Evolutionary conservation across 495 filamentous ascomycete genomes (phyloP).

Genomic region (Annulohypoxylon bovei): DNA sequence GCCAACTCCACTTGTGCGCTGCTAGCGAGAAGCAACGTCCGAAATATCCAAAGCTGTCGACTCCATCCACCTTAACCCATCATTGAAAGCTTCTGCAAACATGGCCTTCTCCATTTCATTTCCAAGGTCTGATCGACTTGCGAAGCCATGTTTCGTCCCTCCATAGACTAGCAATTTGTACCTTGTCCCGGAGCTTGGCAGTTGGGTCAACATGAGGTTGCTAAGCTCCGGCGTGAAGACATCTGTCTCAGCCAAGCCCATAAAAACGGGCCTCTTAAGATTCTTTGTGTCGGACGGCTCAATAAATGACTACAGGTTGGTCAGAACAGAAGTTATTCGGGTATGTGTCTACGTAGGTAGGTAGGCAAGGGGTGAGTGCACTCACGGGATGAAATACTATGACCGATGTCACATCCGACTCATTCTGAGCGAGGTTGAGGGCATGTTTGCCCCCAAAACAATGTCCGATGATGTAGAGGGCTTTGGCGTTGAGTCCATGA

Average conservation of each 20-base stretch:
- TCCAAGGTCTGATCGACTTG: conserved; percentile 13
- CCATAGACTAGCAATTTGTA: conserved; percentile 22
- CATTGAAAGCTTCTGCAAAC: conserved; percentile 19
- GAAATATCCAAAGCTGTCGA: neutral
- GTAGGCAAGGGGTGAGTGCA: neutral
- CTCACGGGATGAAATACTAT: conserved; percentile 19
- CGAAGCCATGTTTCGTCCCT: conserved; percentile 20
- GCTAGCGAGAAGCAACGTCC: neutral
- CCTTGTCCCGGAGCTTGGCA: conserved; percentile 3
- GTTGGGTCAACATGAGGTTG: neutral
- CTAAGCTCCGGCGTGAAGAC: conserved; percentile 19
- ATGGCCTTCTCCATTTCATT: conserved; percentile 16
- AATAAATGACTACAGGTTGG: conserved; percentile 5
- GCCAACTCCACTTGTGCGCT: neutral
- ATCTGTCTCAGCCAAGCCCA: conserved; percentile 21
- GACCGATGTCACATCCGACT: conserved; percentile 9
- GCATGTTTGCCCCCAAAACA: conserved; percentile 27
- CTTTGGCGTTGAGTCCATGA: neutral
- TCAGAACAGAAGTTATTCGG: neutral
- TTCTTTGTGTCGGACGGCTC: conserved; percentile 2
- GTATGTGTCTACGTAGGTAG: too few species aligned
- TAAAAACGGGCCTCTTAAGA: conserved; percentile 9
- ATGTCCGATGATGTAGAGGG: conserved; percentile 10
- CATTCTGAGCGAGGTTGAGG: conserved; percentile 10
- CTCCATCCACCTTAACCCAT: conserved; percentile 9